Conservation (phyloP, 768 basidiomycete genomes). For the Suillus subalutaceus region DNA sequence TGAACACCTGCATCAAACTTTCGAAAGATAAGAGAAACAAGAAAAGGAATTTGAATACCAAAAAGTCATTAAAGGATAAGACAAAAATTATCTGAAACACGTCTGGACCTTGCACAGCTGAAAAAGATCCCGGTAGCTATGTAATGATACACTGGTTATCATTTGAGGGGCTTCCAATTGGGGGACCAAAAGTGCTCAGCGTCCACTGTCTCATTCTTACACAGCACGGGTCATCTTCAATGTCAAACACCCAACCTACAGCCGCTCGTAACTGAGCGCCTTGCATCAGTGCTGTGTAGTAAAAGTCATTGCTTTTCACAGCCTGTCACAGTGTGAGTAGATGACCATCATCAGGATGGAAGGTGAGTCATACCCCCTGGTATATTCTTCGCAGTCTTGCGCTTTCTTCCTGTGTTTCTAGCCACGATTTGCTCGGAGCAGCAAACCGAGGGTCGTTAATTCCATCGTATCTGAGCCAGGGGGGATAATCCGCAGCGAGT, state of each 20-base stretch:
- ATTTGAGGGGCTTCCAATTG: slow-evolving; percentile 3
- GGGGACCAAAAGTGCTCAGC: slow-evolving; percentile 15
- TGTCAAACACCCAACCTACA: slow-evolving; percentile 14
- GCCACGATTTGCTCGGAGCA: slow-evolving; percentile 9
- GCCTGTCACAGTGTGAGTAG: slow-evolving; percentile 3
- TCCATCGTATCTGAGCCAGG: slow-evolving; percentile 28
- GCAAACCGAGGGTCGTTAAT: slow-evolving; percentile 18
- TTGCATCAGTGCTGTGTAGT: slow-evolving; percentile 12
- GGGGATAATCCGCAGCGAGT: slow-evolving; percentile 26
- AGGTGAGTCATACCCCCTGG: slow-evolving; percentile 6
- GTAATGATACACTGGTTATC: slow-evolving; percentile 4
- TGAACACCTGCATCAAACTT: not conserved
- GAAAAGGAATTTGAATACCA: not conserved
- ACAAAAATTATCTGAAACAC: not conserved
- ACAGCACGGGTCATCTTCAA: slow-evolving; percentile 9
- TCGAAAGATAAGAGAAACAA: not conserved
- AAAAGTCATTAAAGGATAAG: not conserved
- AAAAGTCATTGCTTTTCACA: slow-evolving; percentile 4
- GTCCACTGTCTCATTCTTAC: slow-evolving; percentile 15
- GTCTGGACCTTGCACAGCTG: too few species aligned
- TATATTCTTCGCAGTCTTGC: slow-evolving; percentile 5
- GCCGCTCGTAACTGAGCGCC: slow-evolving; percentile 13
- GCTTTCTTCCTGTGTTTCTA: slow-evolving; percentile 14
- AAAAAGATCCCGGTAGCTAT: not conserved
- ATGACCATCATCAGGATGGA: not conserved